Percentiles rank a stretch among this genome's conserved stretches.
Evolutionary conservation across 2,329 filamentous ascomycete species (phyloP).

Genomic region (Pseudocercospora pini-densiflorae): DNA sequence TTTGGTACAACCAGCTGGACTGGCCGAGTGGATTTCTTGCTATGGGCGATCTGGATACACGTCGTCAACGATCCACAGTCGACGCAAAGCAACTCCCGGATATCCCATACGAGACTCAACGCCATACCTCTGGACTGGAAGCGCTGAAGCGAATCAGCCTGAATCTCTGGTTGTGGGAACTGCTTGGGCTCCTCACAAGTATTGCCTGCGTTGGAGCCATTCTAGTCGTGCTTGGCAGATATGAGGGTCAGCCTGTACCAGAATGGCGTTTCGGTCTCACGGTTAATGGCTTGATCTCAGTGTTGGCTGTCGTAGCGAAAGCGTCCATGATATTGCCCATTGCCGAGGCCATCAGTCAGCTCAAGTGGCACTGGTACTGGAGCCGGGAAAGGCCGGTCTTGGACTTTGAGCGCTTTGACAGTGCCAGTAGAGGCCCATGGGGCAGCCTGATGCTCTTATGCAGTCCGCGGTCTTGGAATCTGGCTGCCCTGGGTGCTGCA

Average conservation of each 20-base stretch:
- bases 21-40: background rate
- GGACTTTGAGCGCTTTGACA: slow-evolving; percentile 27
- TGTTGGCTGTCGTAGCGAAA: slow-evolving; percentile 20
- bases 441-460: slow-evolving; percentile 24
- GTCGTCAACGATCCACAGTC: background rate
- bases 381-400: slow-evolving; percentile 10
- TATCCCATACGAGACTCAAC: background rate
- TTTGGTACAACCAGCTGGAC: background rate
- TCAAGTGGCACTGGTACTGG: slow-evolving; percentile 31
- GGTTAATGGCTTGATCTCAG: slow-evolving; percentile 25
- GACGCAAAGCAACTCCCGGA: background rate
- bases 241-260: slow-evolving; percentile 21
- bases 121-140: background rate
- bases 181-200: slow-evolving; percentile 22
- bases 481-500: slow-evolving; percentile 20
- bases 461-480: slow-evolving; percentile 1
- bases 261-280: slow-evolving; percentile 24
- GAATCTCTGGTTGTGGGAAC: slow-evolving; percentile 27
- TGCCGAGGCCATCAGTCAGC: slow-evolving; percentile 25
- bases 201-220: slow-evolving; percentile 19
- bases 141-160: background rate
- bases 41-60: background rate
- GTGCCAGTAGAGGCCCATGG: slow-evolving; percentile 26
- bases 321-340: slow-evolving; percentile 23
- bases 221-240: slow-evolving; percentile 16